A percentile compares a stretch with the other conserved stretches of the same genome.
phyloP scores from a whole-genome alignment of 2,329 filamentous ascomycete genomes.

The Pyrenochaeta sp. region DNA sequence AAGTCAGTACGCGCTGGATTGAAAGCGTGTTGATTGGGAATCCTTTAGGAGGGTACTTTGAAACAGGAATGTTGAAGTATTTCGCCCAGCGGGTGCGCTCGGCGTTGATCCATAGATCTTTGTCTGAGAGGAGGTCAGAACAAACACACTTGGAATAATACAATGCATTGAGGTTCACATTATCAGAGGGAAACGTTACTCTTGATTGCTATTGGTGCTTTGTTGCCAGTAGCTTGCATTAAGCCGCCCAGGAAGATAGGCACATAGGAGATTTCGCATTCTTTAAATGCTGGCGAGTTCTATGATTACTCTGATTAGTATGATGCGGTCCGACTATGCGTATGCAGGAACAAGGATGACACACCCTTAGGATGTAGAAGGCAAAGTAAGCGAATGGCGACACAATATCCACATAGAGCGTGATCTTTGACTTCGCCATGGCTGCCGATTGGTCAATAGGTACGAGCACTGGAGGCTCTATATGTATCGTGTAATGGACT shows the following conservation, averaged over 20 bases:
- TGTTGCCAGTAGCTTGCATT: constrained; percentile 64
- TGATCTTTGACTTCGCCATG: constrained; percentile 61
- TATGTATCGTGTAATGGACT: too few species aligned
- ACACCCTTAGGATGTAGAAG: constrained; percentile 63
- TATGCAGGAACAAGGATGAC: constrained; percentile 24
- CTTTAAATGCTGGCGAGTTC: constrained; percentile 64
- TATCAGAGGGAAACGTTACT: constrained; percentile 50
- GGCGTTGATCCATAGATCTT: constrained; percentile 62
- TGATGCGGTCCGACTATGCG: not conserved
- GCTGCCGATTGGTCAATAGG: too few species aligned
- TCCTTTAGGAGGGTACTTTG: constrained; percentile 51
- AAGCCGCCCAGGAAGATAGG: constrained; percentile 68
- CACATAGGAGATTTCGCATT: constrained; percentile 63
- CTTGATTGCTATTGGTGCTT: constrained; percentile 62
- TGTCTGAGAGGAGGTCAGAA: constrained; percentile 55
- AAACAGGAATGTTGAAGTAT: constrained; percentile 63
- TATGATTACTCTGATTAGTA: constrained; percentile 31
- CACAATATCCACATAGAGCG: constrained; percentile 66
- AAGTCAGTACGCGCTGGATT: constrained; percentile 61
- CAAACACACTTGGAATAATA: not conserved
- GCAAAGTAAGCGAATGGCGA: constrained; percentile 68
- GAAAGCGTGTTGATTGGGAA: constrained; percentile 63
- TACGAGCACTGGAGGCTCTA: too few species aligned
- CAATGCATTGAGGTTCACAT: not conserved
- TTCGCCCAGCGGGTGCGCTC: constrained; percentile 64